Evolutionary conservation across 2,329 filamentous ascomycete species (phyloP), one percentile per base, ranked within the genome.

Genomic region (Aspergillus unguis): DNA sequence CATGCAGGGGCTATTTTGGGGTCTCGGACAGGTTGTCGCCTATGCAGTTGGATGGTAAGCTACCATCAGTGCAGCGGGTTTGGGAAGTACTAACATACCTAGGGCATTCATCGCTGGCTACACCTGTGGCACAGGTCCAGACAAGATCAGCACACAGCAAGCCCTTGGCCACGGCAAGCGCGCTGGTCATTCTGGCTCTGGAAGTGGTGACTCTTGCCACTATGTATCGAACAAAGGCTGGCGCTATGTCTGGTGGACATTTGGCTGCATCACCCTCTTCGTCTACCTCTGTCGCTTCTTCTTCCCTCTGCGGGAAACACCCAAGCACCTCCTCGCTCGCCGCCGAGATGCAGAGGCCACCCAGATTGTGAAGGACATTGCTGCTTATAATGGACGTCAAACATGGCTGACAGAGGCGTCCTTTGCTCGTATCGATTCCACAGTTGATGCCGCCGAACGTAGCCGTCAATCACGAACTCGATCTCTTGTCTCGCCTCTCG

Each of bases 161-260:
- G 43, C 52, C 5, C 36, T 58, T 6, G 44, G 44, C 36, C 47
- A 51, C 27, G 48, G 50, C 44, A 46, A 37, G 32, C 44, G 44
- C n/a, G 44, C 44, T 7, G 31, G 5, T 10, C 6, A 10, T 27
- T n/a, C n/a, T 5, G 43, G 43, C 26, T 9, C 2, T 6, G 55
- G 17, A 36, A 36, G 33, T n/a, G 33, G 33, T n/a, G 25, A 40
- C 48, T 45, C 50, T 23, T 58, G 58, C 38, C 59, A 60, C 44
- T 60, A 60, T 44, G 59, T 59, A 17, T 54, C 53, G 40, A 62
- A 62, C 44, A 59, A 58, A 46, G 60, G 60, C 29, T 62, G 60
- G 60, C 58, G 60, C n/a, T 62, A 60, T 26, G 48, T 60, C 11
- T 61, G 57, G 55, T 62, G 57, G 60, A 60, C 58, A 6, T 62